phyloP scores from a whole-genome alignment of 495 filamentous ascomycete genomes.

The Aspergillus sclerotioniger region DNA sequence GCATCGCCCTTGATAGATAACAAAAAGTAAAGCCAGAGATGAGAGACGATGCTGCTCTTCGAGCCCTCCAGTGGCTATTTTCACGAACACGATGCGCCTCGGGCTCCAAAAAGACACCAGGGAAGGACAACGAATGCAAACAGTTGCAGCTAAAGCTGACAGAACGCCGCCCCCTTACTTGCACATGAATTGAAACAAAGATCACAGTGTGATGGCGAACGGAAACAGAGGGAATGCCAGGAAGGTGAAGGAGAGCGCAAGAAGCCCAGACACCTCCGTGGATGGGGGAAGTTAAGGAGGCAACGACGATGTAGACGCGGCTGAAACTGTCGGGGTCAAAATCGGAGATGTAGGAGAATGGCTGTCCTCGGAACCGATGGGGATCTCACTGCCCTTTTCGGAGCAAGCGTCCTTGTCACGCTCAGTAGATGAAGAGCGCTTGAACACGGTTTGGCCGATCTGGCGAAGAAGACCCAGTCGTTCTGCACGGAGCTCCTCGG shows the following conservation, averaged over 20 bases:
- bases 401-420: constrained; percentile 35
- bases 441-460: constrained; percentile 51
- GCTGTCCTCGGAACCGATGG: constrained; percentile 33
- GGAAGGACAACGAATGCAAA: constrained; percentile 7
- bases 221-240: not conserved
- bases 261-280: not conserved
- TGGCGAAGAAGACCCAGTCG: constrained; percentile 49
- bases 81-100: constrained; percentile 13
- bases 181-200: constrained; percentile 5
- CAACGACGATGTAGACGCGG: constrained; percentile 39
- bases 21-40: constrained; percentile 8
- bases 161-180: constrained; percentile 16
- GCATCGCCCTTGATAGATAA: constrained; percentile 10
- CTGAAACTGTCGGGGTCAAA: constrained; percentile 41
- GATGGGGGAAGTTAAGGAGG: constrained; percentile 4
- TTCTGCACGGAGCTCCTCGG: constrained; percentile 50
- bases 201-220: not conserved
- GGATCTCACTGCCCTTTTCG: constrained; percentile 32
- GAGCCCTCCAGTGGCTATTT: constrained; percentile 11
- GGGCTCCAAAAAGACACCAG: constrained; percentile 13
- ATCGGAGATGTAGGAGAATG: constrained; percentile 31
- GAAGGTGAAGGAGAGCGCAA: not conserved
- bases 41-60: constrained; percentile 12
- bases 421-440: constrained; percentile 48
- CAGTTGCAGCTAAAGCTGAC: constrained; percentile 5